Evolutionary conservation across 768 basidiomycete genomes (phyloP).

Genomic region (Kwoniella sp.): DNA sequence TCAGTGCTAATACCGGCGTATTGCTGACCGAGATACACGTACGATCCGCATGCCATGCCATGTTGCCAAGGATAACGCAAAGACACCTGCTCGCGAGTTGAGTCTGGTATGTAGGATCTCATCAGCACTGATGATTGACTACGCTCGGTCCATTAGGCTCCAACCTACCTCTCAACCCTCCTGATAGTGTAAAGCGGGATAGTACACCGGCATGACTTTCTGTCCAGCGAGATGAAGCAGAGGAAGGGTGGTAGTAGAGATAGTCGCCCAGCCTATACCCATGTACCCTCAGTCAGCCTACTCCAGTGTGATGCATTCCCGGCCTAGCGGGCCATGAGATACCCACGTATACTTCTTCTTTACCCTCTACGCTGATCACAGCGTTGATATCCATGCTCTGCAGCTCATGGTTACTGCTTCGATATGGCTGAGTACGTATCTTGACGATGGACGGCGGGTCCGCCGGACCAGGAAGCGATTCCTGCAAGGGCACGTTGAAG

Average conservation of each 20-base stretch:
- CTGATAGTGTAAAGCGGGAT: constrained; percentile 87
- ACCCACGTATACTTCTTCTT: constrained; percentile 90
- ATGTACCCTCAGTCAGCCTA: constrained; percentile 4
- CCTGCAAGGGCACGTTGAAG: constrained; percentile 70
- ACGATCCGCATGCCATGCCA: constrained; percentile 96
- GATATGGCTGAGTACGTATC: constrained; percentile 18
- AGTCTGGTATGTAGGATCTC: constrained; percentile 49
- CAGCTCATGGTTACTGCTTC: constrained; percentile 30
- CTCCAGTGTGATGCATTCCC: too few species aligned
- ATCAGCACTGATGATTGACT: background rate
- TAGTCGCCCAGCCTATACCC: constrained; percentile 74
- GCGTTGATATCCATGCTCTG: constrained; percentile 76
- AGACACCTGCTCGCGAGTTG: constrained; percentile 88
- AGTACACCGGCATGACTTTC: constrained; percentile 85
- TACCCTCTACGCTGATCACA: constrained; percentile 74
- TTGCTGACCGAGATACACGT: constrained; percentile 30
- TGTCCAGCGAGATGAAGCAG: constrained; percentile 82
- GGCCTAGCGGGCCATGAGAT: too few species aligned
- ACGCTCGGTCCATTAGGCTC: background rate
- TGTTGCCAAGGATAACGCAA: constrained; percentile 86
- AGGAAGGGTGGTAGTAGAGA: constrained; percentile 84
- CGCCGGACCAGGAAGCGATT: constrained; percentile 20
- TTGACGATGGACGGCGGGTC: constrained; percentile 34
- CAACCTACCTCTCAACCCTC: constrained; percentile 68
- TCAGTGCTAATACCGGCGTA: background rate